Evolutionary conservation across 257 asterid species (phyloP), one percentile per base, ranked within the genome.

Genomic region (Jasminum sambac): DNA sequence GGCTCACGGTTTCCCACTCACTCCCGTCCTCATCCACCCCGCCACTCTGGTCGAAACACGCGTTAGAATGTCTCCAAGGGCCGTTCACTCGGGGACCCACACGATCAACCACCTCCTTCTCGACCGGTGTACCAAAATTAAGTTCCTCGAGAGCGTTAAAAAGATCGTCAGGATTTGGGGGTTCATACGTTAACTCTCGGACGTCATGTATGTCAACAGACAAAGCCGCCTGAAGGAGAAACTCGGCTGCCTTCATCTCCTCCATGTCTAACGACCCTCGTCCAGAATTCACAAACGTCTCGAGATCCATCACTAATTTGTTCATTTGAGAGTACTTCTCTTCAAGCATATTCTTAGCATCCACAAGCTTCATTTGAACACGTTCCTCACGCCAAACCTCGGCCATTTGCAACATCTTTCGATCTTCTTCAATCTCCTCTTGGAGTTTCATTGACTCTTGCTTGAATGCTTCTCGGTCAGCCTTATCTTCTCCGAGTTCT

Each of bases 341-440:
- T 71, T 88, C 95, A 2, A 88, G 91, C 85, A 86, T 83, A 40
- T 82, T 80, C 63, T 88, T 88, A 23, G 95, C 91, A 60, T 88
- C 95, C 1, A 86, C 79, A 25, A 88, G 64, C 73, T 88, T 88
- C 95, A 88, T 85, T 52, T 85, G 95, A 57, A 88, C 88, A 0
- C 95, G 85, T 67, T 88, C 95, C 67, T 88, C 95, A 0, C 95
- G 88, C 95, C 95, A 88, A 70, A 88, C 89, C 81, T 88, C 95
- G 5, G 89, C 95, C 89, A 88, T 80, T 72, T 88, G 95, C 78
- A 88, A 58, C 95, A 88, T 88, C 67, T 69, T 85, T 77, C 89
- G 77, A 81, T 88, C 95, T 66, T 88, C 95, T 16, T 88, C 95
- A 0, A 88, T 85, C 69, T 85, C 95, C 63, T 85, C 91, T 11